Evolutionary conservation across 768 basidiomycete genomes (phyloP).

Genomic region (Chalciporus piperatus): DNA sequence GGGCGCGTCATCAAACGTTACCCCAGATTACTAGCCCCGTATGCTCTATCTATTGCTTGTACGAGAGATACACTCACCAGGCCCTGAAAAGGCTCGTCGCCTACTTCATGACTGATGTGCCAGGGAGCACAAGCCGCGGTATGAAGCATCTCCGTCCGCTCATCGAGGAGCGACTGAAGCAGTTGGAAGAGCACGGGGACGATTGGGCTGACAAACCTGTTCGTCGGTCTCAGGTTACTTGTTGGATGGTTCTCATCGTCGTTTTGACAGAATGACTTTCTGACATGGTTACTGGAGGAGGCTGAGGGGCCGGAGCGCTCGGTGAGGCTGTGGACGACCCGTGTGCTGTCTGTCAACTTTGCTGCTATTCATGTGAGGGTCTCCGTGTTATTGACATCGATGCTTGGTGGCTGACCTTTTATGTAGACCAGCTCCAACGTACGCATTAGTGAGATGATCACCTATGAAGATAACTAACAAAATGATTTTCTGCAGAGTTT

Average conservation of each 20-base stretch:
- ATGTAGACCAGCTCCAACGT: slow-evolving; percentile 23
- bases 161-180: slow-evolving; percentile 27
- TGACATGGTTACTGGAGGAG: slow-evolving; percentile 33
- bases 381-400: neutral
- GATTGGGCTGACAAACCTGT: slow-evolving; percentile 35
- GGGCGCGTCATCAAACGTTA: slow-evolving; percentile 27
- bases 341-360: slow-evolving; percentile 17
- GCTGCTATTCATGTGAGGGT: slow-evolving; percentile 24
- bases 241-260: neutral
- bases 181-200: slow-evolving; percentile 22
- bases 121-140: slow-evolving; percentile 8
- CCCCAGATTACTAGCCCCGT: slow-evolving; percentile 36
- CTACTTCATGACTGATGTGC: slow-evolving; percentile 9
- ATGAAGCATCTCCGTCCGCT: slow-evolving; percentile 23
- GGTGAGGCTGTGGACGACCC: slow-evolving; percentile 21
- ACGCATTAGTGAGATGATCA: slow-evolving; percentile 1
- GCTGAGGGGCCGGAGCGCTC: slow-evolving; percentile 20
- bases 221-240: slow-evolving; percentile 4
- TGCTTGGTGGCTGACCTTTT: neutral
- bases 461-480: neutral
- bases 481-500: slow-evolving; percentile 23
- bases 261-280: slow-evolving; percentile 29
- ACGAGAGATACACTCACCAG: neutral
- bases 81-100: slow-evolving; percentile 15
- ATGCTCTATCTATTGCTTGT: neutral